Evolutionary conservation across 768 basidiomycete genomes (phyloP).

Genomic region (Boletus bicolor): DNA sequence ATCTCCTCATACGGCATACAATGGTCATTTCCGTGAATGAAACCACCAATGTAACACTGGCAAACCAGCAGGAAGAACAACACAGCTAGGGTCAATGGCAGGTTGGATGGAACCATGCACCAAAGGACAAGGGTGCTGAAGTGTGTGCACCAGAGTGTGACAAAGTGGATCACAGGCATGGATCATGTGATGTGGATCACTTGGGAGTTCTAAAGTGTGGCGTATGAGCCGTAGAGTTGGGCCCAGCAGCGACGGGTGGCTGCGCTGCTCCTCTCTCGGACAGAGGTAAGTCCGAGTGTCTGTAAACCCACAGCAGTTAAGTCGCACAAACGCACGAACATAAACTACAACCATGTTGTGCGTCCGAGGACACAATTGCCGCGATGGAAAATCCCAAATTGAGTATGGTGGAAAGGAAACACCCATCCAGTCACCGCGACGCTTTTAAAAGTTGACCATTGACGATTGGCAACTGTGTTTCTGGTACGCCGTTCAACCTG

Average conservation of each 20-base stretch:
- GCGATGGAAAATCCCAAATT: conserved; percentile 22
- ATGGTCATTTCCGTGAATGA: background rate
- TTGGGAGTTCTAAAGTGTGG: background rate
- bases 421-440: conserved; percentile 29
- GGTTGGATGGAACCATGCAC: background rate
- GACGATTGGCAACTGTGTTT: conserved; percentile 21
- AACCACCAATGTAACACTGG: conserved; percentile 4
- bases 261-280: conserved; percentile 2
- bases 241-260: background rate
- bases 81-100: background rate
- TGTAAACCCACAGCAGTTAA: background rate
- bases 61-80: conserved; percentile 8
- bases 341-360: conserved; percentile 3
- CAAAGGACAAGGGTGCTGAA: background rate
- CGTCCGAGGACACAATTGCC: conserved; percentile 12
- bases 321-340: fast-evolving
- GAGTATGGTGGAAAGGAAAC: background rate
- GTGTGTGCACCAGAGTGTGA: conserved; percentile 9
- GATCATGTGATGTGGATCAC: too few relatives aligned
- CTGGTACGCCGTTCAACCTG: conserved; percentile 30
- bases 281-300: background rate
- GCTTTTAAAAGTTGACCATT: conserved; percentile 26
- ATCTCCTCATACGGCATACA: conserved; percentile 19
- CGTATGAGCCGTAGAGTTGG: background rate
- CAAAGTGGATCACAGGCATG: background rate